Evolutionary conservation across 176 grass and related monocot species (phyloP).

Genomic region (Oropetium thomaeum): DNA sequence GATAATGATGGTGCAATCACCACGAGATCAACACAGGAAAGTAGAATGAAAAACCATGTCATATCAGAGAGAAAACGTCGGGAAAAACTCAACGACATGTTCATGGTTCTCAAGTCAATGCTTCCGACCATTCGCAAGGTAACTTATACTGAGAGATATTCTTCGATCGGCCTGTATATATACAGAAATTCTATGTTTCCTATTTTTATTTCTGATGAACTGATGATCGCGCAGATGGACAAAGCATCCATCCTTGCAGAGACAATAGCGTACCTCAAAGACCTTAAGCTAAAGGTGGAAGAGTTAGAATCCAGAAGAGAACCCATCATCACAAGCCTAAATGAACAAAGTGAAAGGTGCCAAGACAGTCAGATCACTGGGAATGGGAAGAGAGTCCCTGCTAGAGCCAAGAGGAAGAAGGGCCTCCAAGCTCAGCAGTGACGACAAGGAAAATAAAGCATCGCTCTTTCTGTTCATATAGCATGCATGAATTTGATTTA

Average conservation of each 20-base stretch:
- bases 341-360: conserved; percentile 16
- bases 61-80: conserved; percentile 64
- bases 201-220: too few relatives aligned
- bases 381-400: conserved; percentile 10
- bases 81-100: conserved; percentile 85
- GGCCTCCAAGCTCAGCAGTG: conserved; percentile 8
- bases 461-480: conserved; percentile 23
- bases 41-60: conserved; percentile 46
- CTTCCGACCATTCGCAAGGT: conserved; percentile 81
- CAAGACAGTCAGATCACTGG: conserved; percentile 25
- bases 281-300: conserved; percentile 54
- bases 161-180: too few relatives aligned
- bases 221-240: neutral
- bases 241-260: conserved; percentile 75
- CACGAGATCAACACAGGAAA: conserved; percentile 11
- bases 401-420: conserved; percentile 23
- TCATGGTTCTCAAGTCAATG: conserved; percentile 57
- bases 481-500: too few relatives aligned
- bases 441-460: conserved; percentile 17
- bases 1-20: neutral
- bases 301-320: conserved; percentile 49
- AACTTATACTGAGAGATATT: neutral
- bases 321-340: neutral
- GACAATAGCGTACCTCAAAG: conserved; percentile 65
- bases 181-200: too few relatives aligned